Percentiles rank a stretch among this genome's conserved stretches.
Evolutionary conservation across 2,329 filamentous ascomycete genomes (phyloP).

Genomic region (Bipolaris sorokiniana): DNA sequence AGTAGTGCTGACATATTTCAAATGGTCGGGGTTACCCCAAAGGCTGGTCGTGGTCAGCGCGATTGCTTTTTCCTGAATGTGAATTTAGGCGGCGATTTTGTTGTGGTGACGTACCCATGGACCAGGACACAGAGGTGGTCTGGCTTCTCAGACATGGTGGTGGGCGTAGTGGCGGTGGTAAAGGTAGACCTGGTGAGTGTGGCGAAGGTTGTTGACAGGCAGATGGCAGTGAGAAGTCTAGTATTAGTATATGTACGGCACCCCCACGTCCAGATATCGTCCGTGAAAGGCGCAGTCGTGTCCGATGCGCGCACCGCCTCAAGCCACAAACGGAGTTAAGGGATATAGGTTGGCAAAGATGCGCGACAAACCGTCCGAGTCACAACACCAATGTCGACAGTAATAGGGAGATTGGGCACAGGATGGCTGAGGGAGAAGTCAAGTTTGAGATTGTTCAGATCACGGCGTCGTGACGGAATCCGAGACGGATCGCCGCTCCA

Average conservation of each 20-base stretch:
- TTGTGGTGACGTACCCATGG: constrained; percentile 65
- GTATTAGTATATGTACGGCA: constrained; percentile 21
- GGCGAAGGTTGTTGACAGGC: constrained; percentile 1
- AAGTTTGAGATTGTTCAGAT: not conserved
- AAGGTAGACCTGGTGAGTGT: constrained; percentile 25
- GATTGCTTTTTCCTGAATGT: constrained; percentile 1
- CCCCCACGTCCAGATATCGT: constrained; percentile 26
- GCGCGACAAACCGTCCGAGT: too few species aligned
- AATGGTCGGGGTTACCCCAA: constrained; percentile 80
- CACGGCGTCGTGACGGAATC: constrained; percentile 25
- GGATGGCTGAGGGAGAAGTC: not conserved
- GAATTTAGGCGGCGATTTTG: constrained; percentile 6
- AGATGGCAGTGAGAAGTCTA: constrained; percentile 12
- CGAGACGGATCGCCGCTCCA: constrained; percentile 2
- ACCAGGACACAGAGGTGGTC: constrained; percentile 79
- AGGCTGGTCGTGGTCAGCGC: constrained; percentile 57
- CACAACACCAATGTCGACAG: not conserved
- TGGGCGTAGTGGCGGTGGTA: constrained; percentile 9
- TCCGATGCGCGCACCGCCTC: constrained; percentile 11
- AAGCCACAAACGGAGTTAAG: not conserved
- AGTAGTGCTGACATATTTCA: constrained; percentile 69
- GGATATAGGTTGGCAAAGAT: not conserved
- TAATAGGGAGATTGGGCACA: not conserved
- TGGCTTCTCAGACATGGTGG: constrained; percentile 39
- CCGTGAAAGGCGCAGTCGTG: constrained; percentile 21